These are phyloP conservation scores for Miamiensis avidus DNA, from an alignment of 169 alveolate species.

Conservation along the genomic window DNA sequence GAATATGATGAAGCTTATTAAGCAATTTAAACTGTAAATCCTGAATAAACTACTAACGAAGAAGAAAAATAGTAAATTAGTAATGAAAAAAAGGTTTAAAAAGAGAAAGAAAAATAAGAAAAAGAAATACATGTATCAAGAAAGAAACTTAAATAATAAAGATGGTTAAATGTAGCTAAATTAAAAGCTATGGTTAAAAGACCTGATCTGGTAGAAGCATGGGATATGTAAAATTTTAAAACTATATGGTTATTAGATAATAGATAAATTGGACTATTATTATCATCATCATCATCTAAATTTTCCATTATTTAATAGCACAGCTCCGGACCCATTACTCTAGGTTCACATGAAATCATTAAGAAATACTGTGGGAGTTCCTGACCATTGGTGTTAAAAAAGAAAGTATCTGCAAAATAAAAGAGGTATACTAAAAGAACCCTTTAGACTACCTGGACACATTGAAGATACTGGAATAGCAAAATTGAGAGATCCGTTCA, in stretches of 20 bases:
- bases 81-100: slow-evolving; percentile 52
- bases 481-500: slow-evolving; percentile 78
- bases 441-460: slow-evolving; percentile 95
- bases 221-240: slow-evolving; percentile 54
- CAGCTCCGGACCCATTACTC: slow-evolving; percentile 96
- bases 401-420: slow-evolving; percentile 95
- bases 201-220: slow-evolving; percentile 76
- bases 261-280: neutral
- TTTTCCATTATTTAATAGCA: slow-evolving; percentile 64
- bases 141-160: slow-evolving; percentile 59
- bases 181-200: slow-evolving; percentile 57
- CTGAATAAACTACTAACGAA: slow-evolving; percentile 40
- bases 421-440: slow-evolving; percentile 94
- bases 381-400: slow-evolving; percentile 98
- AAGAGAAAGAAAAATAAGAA: slow-evolving; percentile 29
- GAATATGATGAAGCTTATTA: neutral
- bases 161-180: slow-evolving; percentile 68
- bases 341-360: slow-evolving; percentile 93
- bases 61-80: slow-evolving; percentile 45
- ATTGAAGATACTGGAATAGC: slow-evolving; percentile 90
- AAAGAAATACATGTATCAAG: slow-evolving; percentile 47
- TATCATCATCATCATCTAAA: too few species aligned
- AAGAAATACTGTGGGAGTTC: slow-evolving; percentile 96
- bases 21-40: slow-evolving; percentile 12
- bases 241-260: too few species aligned